Percentiles rank a stretch among this genome's conserved stretches.
These are phyloP conservation scores for Penicillium subrubescens DNA, from an alignment of 495 filamentous ascomycete species.

Conservation along the genomic window DNA sequence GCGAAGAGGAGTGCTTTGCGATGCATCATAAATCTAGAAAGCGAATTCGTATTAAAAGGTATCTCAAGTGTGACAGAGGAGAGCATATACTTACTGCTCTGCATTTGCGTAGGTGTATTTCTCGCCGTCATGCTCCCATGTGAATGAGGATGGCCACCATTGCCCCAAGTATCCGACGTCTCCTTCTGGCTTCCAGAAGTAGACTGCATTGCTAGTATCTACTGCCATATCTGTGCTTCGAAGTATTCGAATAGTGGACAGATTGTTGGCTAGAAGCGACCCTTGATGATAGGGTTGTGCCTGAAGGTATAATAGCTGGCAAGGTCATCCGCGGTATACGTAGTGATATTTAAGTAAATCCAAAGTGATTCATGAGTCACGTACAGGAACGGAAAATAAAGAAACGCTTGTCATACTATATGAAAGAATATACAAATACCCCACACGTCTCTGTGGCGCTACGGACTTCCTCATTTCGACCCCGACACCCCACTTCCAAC, in stretches of 20 bases:
- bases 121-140: neutral
- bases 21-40: neutral
- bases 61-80: too few species aligned
- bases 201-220: constrained; percentile 5
- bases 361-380: neutral
- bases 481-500: neutral
- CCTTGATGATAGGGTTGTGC: neutral
- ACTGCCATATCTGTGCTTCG: neutral
- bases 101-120: neutral
- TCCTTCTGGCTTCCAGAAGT: constrained; percentile 18
- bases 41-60: neutral
- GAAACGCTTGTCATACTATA: neutral
- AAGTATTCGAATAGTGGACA: neutral
- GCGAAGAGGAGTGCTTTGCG: constrained; percentile 1
- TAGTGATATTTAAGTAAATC: neutral
- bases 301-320: neutral
- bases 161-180: constrained; percentile 15
- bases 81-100: neutral
- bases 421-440: neutral
- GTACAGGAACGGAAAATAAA: neutral
- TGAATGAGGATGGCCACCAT: constrained; percentile 20
- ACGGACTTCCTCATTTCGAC: neutral
- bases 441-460: neutral
- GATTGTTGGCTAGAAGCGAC: neutral
- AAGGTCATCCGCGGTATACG: neutral